These are phyloP conservation scores for grape (Vitis vinifera) DNA, from an alignment of 164 flowering plant genomes.

Conservation along the genomic window DNA sequence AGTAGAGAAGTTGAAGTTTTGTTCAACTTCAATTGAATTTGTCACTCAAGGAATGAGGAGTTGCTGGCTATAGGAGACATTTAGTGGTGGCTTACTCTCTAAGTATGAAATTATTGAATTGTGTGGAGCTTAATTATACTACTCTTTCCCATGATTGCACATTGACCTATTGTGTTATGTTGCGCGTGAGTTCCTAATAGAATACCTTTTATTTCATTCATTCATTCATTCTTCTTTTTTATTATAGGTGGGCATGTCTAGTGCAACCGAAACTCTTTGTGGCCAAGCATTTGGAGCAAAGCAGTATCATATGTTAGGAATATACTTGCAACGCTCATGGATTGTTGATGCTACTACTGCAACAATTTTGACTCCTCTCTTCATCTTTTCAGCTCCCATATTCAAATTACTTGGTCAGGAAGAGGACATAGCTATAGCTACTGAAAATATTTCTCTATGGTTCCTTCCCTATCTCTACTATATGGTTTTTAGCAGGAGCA, in stretches of 20 bases:
- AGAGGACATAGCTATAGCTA: constrained; percentile 25
- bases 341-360: constrained; percentile 10
- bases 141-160: too few relatives aligned
- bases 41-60: too few relatives aligned
- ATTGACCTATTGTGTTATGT: too few relatives aligned
- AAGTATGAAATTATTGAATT: too few relatives aligned
- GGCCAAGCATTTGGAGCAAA: constrained; percentile 40
- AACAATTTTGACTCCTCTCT: constrained; percentile 18
- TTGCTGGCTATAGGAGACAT: too few relatives aligned
- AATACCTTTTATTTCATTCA: too few relatives aligned
- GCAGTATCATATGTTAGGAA: constrained; percentile 37
- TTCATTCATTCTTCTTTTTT: not conserved
- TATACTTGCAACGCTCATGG: constrained; percentile 37
- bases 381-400: constrained; percentile 19
- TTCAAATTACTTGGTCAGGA: constrained; percentile 22
- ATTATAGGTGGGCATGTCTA: constrained; percentile 34
- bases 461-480: constrained; percentile 36
- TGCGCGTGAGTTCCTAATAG: too few relatives aligned
- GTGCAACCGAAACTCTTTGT: constrained; percentile 34
- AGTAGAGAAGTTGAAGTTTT: too few relatives aligned
- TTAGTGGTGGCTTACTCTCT: too few relatives aligned
- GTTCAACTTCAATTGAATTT: too few relatives aligned
- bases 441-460: constrained; percentile 37
- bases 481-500: constrained; percentile 23
- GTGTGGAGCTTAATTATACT: too few relatives aligned